Evolutionary conservation across 768 basidiomycete species (phyloP), one percentile per base, ranked within the genome.

Genomic region (Naganishia friedmannii): DNA sequence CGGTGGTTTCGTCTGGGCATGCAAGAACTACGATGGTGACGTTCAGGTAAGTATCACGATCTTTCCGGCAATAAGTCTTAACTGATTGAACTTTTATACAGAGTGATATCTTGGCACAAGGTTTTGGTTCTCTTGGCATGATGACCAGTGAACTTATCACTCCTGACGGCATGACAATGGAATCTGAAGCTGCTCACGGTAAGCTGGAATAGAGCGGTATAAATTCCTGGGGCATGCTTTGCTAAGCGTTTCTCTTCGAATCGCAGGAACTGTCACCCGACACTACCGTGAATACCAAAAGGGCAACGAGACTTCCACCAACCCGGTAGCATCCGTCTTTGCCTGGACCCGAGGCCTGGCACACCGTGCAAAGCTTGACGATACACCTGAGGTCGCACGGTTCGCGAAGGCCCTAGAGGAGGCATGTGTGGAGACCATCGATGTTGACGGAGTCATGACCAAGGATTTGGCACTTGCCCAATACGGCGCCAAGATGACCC

Each of bases 281-380:
- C 95, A 98, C 83, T 99, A 94, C 83, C 89, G 95, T 68, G 95
- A 98, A 83, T 89, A 87, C 80, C 95, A 98, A 82, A 95, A 97
- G 85, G 95, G 95, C 63, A 88, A 89, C 70, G 96, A 98, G 84
- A 98, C 95, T 13, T 93, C 91, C 69, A 99, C 95, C 56, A 99
- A 99, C 86, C 94, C 95, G 48, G 93, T 98, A 74, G 95, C 95
- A 54, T 93, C 91, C 68, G 97, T 99, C 84, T 98, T 94, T 77
- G 95, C 95, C 9, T 99, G 95, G 95, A 98, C 95, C 19, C 88
- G 96, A 55, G 95, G 95, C 0, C 85, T 99, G 51, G 83, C 92
- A 66, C 92, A 93, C 83, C 89, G 93, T 74, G 94, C 93, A 73
- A 93, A 92, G 84, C 85, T 97, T 37, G 95, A 99, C 78, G 84